Evolutionary conservation across 306 rosid species (phyloP), one percentile per base, ranked within the genome.

Genomic region (Citrullus mucosospermus): DNA sequence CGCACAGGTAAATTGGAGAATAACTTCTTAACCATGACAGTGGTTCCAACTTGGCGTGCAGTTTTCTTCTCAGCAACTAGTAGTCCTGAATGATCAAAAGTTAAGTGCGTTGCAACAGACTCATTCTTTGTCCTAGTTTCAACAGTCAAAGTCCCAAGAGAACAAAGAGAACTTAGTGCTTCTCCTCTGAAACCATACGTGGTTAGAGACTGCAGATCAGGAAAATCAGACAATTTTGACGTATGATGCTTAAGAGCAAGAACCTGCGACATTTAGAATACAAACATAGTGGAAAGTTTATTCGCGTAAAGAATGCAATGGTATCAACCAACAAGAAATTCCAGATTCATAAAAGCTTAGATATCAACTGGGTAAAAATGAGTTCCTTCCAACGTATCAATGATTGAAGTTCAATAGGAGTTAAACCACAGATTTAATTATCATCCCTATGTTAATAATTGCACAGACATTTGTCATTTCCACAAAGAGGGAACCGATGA

Each of bases 101-200:
- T 87, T 89, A 95, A 79, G 77, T 86, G 93, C 11, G 97, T 86
- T 4, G 93, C 98, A 34, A 95, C 83, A 7, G 88, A 60, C 85
- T 95, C 98, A 77, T 80, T 85, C 78, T 68, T 88, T 1, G 97
- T 87, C 84, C 91, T 89, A 6, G 98, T 92, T 78, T 95, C 98
- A 66, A 95, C 83, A 0, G 89, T 92, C 85, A 95, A 77, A 71
- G 85, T 74, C 81, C 93, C 98, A 73, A 95, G 63, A 48, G 94
- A 86, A 72, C 96, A 88, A 5, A 95, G 93, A 1, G 97, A 95
- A 80, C 98, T 95, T 83, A 95, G 39, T 25, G 98, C 98, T 90
- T 95, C 97, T 9, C 98, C 98, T 71, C 98, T 89, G 83, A 95
- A 95, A 34, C 98, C 98, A 84, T 89, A 95, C 15, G 98, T 92